Conservation (phyloP, 1,139 yeast species). For the Saccharomyces hybrid region DNA sequence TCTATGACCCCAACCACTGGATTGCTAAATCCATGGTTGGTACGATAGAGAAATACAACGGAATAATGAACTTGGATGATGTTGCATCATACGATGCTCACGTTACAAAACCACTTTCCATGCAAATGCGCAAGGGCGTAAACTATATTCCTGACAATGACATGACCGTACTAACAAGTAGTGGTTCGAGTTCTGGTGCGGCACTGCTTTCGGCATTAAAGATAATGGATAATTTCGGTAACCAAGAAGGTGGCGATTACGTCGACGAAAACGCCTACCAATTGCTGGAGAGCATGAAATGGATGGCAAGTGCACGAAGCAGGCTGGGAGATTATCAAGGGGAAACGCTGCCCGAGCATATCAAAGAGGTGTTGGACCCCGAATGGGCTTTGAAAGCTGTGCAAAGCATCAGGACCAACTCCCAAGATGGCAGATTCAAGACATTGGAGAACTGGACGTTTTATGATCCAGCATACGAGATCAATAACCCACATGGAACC, state of each 20-base stretch:
- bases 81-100: constrained; percentile 52
- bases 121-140: constrained; percentile 29
- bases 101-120: constrained; percentile 47
- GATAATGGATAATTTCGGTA: constrained; percentile 44
- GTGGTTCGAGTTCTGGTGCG: constrained; percentile 78
- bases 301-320: constrained; percentile 82
- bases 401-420: constrained; percentile 40
- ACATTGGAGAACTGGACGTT: constrained; percentile 61
- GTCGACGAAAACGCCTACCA: constrained; percentile 49
- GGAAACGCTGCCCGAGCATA: constrained; percentile 24
- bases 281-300: constrained; percentile 79
- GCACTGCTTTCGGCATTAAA: constrained; percentile 71
- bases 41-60: constrained; percentile 44
- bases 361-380: constrained; percentile 33
- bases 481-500: constrained; percentile 77
- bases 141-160: constrained; percentile 34
- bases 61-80: constrained; percentile 55
- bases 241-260: constrained; percentile 38
- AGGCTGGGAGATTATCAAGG: constrained; percentile 62
- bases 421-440: constrained; percentile 13
- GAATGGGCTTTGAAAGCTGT: constrained; percentile 53
- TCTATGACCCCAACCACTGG: constrained; percentile 79
- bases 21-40: constrained; percentile 50
- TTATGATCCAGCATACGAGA: constrained; percentile 71
- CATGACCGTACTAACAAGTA: constrained; percentile 54